Conservation (phyloP, 305 asterid species). For the Solanum aculeatissimum region DNA sequence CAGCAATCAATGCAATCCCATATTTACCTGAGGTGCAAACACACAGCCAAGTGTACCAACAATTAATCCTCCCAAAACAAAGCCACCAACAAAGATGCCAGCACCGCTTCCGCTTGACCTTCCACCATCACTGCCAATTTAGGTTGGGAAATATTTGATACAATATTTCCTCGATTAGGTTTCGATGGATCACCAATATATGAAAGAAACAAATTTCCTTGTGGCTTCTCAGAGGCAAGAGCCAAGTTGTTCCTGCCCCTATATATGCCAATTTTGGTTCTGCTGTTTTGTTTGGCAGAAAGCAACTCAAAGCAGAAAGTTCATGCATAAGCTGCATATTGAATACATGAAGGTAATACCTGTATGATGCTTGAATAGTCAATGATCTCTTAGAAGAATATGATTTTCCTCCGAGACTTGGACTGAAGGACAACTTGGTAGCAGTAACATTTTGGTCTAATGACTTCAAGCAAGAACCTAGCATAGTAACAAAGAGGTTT, state of each 20-base stretch:
- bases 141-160: background rate
- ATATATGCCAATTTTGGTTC: background rate
- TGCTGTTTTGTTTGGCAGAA: background rate
- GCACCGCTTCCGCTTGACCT: constrained; percentile 28
- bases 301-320: background rate
- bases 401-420: constrained; percentile 29
- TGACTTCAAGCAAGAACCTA: constrained; percentile 48
- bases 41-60: constrained; percentile 74
- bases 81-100: constrained; percentile 62
- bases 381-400: constrained; percentile 32
- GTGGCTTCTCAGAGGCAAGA: background rate
- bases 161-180: background rate
- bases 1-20: background rate
- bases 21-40: constrained; percentile 77
- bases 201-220: background rate
- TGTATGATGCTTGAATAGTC: constrained; percentile 47
- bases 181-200: background rate
- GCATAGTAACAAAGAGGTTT: background rate
- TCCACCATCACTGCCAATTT: constrained; percentile 47
- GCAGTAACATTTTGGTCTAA: constrained; percentile 30
- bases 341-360: constrained; percentile 24
- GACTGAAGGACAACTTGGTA: constrained; percentile 36
- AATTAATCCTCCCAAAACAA: constrained; percentile 73
- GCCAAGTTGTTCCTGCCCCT: background rate
- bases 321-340: background rate